A percentile compares a stretch with the other conserved stretches of the same genome.
Evolutionary conservation across 805 yeast species (phyloP).

Genomic region (Cyberlindnera veronae): DNA sequence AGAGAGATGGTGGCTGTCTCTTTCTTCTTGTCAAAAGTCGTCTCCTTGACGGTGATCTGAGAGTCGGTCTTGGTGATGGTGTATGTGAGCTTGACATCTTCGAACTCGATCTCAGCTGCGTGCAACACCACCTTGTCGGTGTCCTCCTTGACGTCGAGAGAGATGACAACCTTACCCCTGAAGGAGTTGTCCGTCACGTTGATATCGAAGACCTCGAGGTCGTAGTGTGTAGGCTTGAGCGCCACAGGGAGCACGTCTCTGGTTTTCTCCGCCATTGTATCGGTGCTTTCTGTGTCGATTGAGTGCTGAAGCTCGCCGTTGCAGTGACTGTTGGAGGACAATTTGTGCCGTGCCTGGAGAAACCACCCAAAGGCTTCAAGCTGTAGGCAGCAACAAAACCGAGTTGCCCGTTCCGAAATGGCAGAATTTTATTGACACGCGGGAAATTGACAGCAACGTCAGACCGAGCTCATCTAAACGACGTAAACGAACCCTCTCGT

Average conservation of each 20-base stretch:
- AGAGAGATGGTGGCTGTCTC: slow-evolving; percentile 64
- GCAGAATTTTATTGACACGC: not conserved
- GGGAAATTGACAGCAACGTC: not conserved
- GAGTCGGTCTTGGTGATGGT: slow-evolving; percentile 34
- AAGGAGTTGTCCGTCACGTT: slow-evolving; percentile 54
- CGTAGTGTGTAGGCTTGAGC: slow-evolving; percentile 74
- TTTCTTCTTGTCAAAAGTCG: slow-evolving; percentile 43
- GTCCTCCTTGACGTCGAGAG: slow-evolving; percentile 46
- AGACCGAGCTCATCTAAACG: not conserved
- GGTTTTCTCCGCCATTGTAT: slow-evolving; percentile 13
- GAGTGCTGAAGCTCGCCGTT: not conserved
- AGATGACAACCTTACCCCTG: slow-evolving; percentile 51
- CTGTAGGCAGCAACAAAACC: too few species aligned
- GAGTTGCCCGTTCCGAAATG: not conserved
- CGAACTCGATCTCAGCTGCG: slow-evolving; percentile 56
- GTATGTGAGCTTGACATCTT: slow-evolving; percentile 36
- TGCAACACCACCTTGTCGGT: slow-evolving; percentile 52
- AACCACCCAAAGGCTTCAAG: not conserved
- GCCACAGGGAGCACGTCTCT: slow-evolving; percentile 52
- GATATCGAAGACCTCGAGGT: slow-evolving; percentile 56
- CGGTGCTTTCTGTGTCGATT: not conserved
- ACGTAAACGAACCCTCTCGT: not conserved
- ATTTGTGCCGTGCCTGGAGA: not conserved
- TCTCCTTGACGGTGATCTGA: slow-evolving; percentile 26
- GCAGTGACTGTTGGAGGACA: not conserved